These are phyloP conservation scores for Penicillium paradoxum DNA, from an alignment of 495 filamentous ascomycete genomes.

Conservation along the genomic window DNA sequence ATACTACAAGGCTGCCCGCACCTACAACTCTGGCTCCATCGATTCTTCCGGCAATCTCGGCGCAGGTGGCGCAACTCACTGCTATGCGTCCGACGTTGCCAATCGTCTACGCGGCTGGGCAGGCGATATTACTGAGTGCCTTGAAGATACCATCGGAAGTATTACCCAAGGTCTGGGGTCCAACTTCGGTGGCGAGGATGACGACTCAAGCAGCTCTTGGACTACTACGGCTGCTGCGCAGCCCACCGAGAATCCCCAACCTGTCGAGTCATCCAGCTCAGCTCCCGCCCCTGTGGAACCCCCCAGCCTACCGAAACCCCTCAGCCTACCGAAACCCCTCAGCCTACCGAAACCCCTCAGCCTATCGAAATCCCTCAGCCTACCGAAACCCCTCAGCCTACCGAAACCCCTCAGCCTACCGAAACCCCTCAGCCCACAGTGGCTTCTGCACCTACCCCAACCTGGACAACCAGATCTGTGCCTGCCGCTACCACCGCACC, in stretches of 20 bases:
- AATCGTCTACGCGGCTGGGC: constrained; percentile 52
- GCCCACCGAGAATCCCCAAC: constrained; percentile 1
- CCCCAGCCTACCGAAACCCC: not conserved
- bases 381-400: not conserved
- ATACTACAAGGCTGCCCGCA: constrained; percentile 49
- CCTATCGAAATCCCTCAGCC: not conserved
- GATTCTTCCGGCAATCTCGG: constrained; percentile 43
- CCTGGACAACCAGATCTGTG: constrained; percentile 10
- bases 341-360: not conserved
- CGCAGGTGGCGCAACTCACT: constrained; percentile 47
- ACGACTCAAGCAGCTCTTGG: constrained; percentile 9
- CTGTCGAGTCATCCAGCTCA: constrained; percentile 4
- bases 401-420: not conserved
- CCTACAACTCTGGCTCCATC: constrained; percentile 56
- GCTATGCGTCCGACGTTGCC: constrained; percentile 54
- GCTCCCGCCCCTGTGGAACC: not conserved
- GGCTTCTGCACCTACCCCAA: not conserved
- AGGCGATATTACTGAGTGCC: constrained; percentile 22
- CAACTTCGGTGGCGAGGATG: not conserved
- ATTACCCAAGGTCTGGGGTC: constrained; percentile 8
- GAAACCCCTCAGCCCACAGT: not conserved
- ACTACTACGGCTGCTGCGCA: constrained; percentile 4
- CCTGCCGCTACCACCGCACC: constrained; percentile 13
- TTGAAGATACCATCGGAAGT: constrained; percentile 5
- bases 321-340: not conserved